Conservation (phyloP, 2,329 filamentous ascomycete species). For the Zarea fungicola region DNA sequence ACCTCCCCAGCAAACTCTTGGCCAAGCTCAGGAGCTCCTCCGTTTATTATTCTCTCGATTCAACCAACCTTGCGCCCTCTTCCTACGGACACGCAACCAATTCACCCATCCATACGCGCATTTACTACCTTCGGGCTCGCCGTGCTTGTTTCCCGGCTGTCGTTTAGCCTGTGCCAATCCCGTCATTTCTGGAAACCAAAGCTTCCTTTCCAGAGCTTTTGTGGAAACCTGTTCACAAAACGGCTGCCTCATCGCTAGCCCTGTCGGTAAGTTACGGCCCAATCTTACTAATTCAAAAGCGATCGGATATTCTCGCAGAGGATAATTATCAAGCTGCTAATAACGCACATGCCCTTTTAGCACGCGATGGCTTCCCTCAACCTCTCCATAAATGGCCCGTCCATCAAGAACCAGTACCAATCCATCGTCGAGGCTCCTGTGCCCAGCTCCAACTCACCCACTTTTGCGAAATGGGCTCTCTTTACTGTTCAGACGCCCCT, state of each 20-base stretch:
- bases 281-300: background rate
- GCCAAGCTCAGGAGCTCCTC: conserved; percentile 10
- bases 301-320: too few relatives aligned
- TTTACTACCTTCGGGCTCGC: background rate
- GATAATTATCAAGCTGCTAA: too few relatives aligned
- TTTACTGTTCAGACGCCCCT: conserved; percentile 91
- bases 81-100: background rate
- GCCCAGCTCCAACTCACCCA: conserved; percentile 61
- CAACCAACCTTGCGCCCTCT: conserved; percentile 1
- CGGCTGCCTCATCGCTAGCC: conserved; percentile 10
- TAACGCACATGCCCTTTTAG: conserved; percentile 15
- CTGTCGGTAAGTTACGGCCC: conserved; percentile 2
- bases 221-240: conserved; percentile 8
- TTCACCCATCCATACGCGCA: too few relatives aligned
- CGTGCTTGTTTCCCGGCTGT: background rate
- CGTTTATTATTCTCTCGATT: conserved; percentile 4
- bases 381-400: conserved; percentile 71
- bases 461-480: conserved; percentile 87
- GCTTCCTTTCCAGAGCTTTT: conserved; percentile 11
- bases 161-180: conserved; percentile 1
- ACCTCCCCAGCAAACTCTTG: conserved; percentile 5
- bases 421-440: conserved; percentile 50
- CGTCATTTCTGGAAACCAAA: conserved; percentile 3
- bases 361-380: conserved; percentile 71
- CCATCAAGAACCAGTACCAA: conserved; percentile 76